Base-by-base conservation (phyloP, 2,329 filamentous ascomycete species). In the Ascochyta viciae-villosae region DNA sequence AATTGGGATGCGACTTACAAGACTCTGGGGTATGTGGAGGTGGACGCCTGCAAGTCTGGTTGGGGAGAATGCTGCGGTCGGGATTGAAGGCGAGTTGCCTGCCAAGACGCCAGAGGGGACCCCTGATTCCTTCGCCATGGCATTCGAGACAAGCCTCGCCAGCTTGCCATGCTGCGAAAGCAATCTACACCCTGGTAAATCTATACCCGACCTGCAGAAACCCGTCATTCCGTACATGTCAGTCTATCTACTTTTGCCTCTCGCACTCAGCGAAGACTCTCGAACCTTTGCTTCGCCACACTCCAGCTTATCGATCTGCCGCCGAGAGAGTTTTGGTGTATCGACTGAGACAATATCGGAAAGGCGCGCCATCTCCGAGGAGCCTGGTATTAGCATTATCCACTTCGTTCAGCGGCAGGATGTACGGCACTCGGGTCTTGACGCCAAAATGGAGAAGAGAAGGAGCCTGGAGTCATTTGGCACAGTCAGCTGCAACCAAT, bases 121-220 rank as follows among this genome's bases (percentile, higher is more conserved):
- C 42, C 53, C 29, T 50, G 51, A 31, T 13, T 13, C 39, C 43
- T 8, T 35, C 8, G 15, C 16, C 39, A 33, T 47, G 34, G 41
- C 47, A 38, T 19, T 19, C 41, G 46, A 50, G 46, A 50, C 33
- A 56, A 56, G 53, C 53, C 51, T 56, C 42, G 4, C 24, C 7
- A 23, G 15, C 26, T 29, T 24, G 12, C 29, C 45, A 15, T 45
- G 23, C 29, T 45, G 45, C 35, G 16, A 41, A n/a, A 47, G 23
- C 31, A 47, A 38, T 38, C 5, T 38, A 10, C n/a, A 50, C 16
- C 47, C 37, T 38, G 22, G 19, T 39, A 33, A 15, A 31, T 19
- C 26, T 40, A 37, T 27, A 33, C 19, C 38, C 31, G 41, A 35
- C 27, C 9, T 26, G n/a, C 22, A 45, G 34, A 22, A 50, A 33